Conservation (phyloP, 192 early-diverging fungal species). For the Coemansia sp. region DNA sequence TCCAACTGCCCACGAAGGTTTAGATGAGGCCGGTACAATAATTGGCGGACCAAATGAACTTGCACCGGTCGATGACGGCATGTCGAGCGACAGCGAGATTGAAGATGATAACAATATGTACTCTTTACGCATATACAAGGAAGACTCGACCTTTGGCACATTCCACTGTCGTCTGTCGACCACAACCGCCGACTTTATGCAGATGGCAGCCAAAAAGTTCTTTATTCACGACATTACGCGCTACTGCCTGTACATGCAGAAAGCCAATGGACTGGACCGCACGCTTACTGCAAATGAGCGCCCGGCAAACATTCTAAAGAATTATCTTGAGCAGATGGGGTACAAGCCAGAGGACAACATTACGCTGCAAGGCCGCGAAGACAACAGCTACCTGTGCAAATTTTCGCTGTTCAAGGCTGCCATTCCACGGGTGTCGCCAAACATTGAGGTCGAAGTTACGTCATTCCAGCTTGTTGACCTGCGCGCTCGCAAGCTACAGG, state of each 20-base stretch:
- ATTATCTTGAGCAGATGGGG: slow-evolving; percentile 74
- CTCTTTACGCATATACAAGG: slow-evolving; percentile 75
- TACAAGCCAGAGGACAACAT: slow-evolving; percentile 76
- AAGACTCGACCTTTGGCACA: slow-evolving; percentile 78
- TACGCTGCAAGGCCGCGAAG: slow-evolving; percentile 77
- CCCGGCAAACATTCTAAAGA: slow-evolving; percentile 73
- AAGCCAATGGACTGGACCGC: slow-evolving; percentile 64
- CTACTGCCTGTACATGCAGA: slow-evolving; percentile 48
- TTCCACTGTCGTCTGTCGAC: slow-evolving; percentile 69
- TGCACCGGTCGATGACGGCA: slow-evolving; percentile 26
- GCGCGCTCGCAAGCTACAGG: slow-evolving; percentile 69
- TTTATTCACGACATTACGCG: slow-evolving; percentile 71
- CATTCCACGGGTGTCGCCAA: slow-evolving; percentile 54
- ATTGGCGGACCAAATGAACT: slow-evolving; percentile 29
- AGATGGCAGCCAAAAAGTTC: slow-evolving; percentile 77
- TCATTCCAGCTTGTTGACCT: slow-evolving; percentile 69
- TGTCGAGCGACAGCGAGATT: slow-evolving; percentile 39
- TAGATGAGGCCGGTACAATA: slow-evolving; percentile 30
- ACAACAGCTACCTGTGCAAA: slow-evolving; percentile 82
- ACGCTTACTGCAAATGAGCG: slow-evolving; percentile 66
- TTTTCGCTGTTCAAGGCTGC: slow-evolving; percentile 68
- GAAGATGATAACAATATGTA: slow-evolving; percentile 49
- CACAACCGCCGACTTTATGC: slow-evolving; percentile 72
- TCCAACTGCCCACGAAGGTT: slow-evolving; percentile 43
- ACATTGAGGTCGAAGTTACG: slow-evolving; percentile 53